Conservation (phyloP, 768 basidiomycete genomes). For the Lactifluus subvellereus region DNA sequence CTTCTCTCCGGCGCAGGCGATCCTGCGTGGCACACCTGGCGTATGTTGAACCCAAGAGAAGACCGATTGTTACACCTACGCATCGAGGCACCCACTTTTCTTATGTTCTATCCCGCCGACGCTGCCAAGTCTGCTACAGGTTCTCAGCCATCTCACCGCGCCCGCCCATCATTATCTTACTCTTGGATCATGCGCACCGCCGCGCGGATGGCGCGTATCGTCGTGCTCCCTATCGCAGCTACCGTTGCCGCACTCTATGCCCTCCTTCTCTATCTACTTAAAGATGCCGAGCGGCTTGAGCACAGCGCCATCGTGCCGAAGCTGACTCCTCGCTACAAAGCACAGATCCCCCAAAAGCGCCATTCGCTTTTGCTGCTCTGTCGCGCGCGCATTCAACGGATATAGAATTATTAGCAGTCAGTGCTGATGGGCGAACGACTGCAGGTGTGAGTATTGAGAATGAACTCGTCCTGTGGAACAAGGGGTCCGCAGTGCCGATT, state of each 20-base stretch:
- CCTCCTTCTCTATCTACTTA: conserved; percentile 78
- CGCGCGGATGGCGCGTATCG: conserved; percentile 74
- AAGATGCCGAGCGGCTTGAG: conserved; percentile 89
- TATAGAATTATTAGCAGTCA: conserved; percentile 72
- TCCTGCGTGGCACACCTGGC: conserved; percentile 70
- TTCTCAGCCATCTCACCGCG: conserved; percentile 7
- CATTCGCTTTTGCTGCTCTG: conserved; percentile 57
- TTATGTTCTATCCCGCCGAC: conserved; percentile 52
- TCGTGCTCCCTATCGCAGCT: conserved; percentile 75
- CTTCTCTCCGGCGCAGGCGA: conserved; percentile 27
- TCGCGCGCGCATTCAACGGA: conserved; percentile 81
- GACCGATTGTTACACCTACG: conserved; percentile 67
- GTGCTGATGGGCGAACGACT: conserved; percentile 57
- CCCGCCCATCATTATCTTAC: conserved; percentile 30
- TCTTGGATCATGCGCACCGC: conserved; percentile 48
- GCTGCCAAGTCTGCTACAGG: conserved; percentile 21
- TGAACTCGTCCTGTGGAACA: conserved; percentile 67
- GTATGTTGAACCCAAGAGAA: conserved; percentile 63
- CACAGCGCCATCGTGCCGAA: conserved; percentile 62
- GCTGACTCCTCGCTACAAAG: conserved; percentile 34
- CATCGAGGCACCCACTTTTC: conserved; percentile 71
- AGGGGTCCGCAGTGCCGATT: conserved; percentile 37
- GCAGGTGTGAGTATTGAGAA: conserved; percentile 74
- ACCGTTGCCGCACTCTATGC: conserved; percentile 72
- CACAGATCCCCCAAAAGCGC: conserved; percentile 36